Evolutionary conservation across 306 rosid genomes (phyloP).

Genomic region (Glycine soja): DNA sequence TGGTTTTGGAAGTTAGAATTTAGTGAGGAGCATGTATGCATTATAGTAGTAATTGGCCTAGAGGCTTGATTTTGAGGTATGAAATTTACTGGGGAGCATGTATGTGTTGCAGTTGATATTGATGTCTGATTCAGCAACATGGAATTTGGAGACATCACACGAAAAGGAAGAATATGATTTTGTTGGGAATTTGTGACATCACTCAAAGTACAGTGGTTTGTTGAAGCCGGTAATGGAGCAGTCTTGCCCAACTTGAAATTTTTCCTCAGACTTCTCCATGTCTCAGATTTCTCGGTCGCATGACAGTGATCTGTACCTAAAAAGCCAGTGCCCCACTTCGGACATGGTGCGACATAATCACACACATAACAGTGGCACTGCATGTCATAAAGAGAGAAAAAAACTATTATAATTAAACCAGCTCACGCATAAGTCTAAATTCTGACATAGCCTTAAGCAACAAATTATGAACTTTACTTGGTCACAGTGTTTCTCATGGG

Average conservation of each 20-base stretch:
- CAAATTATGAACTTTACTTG: constrained; percentile 53
- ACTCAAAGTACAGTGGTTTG: constrained; percentile 28
- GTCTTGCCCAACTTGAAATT: constrained; percentile 49
- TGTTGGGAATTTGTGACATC: constrained; percentile 36
- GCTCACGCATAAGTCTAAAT: constrained; percentile 3
- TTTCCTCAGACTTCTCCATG: constrained; percentile 63
- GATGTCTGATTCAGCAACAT: constrained; percentile 37
- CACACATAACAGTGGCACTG: constrained; percentile 94
- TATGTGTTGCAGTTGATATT: constrained; percentile 36
- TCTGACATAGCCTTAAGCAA: constrained; percentile 5
- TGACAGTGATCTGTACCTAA: constrained; percentile 68
- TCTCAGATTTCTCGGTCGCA: constrained; percentile 70
- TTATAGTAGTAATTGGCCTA: neutral
- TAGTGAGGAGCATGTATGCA: constrained; percentile 26
- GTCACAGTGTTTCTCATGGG: constrained; percentile 66
- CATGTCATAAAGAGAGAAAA: constrained; percentile 31
- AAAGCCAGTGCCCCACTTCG: constrained; percentile 63
- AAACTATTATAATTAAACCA: neutral
- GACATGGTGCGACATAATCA: constrained; percentile 77
- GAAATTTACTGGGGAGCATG: constrained; percentile 36
- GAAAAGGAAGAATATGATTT: constrained; percentile 42
- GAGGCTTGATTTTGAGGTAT: constrained; percentile 44
- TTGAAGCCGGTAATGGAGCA: constrained; percentile 49
- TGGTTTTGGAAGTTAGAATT: constrained; percentile 42
- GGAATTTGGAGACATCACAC: constrained; percentile 45